Conservation (phyloP, 345 rosid species). For the Sisymbrium irio region DNA sequence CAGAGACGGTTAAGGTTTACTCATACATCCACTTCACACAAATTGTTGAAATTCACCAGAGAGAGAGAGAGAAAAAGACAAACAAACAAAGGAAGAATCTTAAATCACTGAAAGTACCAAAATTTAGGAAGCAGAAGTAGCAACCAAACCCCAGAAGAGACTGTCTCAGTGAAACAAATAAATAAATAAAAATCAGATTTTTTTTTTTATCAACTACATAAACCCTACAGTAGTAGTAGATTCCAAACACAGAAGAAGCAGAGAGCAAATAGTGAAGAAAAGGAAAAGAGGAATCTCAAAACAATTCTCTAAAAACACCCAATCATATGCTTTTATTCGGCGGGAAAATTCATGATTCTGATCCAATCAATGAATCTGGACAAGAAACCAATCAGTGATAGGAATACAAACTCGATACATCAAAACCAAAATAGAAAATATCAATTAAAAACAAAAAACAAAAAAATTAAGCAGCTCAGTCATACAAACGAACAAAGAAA, state of each 20-base stretch:
- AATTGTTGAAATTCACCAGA: background rate
- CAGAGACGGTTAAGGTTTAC: no score
- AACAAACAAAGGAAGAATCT: background rate
- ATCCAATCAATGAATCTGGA: slow-evolving; percentile 24
- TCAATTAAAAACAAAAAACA: no score
- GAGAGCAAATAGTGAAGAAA: background rate
- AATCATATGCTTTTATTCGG: slow-evolving; percentile 22
- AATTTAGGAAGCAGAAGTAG: background rate
- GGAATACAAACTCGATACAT: background rate
- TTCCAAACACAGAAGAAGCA: background rate
- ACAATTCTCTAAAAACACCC: slow-evolving; percentile 8
- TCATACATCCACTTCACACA: background rate
- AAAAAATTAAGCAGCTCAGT: slow-evolving; percentile 23
- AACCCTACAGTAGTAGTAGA: background rate
- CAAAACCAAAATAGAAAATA: background rate
- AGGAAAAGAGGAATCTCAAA: background rate
- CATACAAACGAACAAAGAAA: slow-evolving; percentile 10
- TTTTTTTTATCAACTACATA: background rate
- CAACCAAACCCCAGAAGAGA: background rate
- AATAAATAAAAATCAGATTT: background rate
- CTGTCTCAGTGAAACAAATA: background rate
- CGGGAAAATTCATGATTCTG: slow-evolving; percentile 23
- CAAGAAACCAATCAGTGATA: slow-evolving; percentile 19
- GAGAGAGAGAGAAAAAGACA: background rate
- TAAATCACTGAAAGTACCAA: slow-evolving; percentile 8